Conservation (phyloP, 1,284 basidiomycete genomes). For the Ustilago trichophora region DNA sequence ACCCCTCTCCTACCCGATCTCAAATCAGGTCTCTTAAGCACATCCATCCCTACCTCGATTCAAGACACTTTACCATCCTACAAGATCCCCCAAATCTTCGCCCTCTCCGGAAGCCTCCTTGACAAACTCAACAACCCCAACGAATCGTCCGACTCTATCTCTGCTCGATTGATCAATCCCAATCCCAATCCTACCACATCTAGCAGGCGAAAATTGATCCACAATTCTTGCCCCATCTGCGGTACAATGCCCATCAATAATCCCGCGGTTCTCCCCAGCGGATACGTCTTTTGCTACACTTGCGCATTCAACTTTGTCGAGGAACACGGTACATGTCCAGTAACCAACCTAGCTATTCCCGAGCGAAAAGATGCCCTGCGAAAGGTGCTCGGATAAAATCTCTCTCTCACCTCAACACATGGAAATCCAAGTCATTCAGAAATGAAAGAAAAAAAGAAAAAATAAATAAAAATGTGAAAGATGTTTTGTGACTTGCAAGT, state of each 20-base stretch:
- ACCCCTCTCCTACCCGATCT: slow-evolving; percentile 16
- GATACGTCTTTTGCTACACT: slow-evolving; percentile 95
- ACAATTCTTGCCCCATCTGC: slow-evolving; percentile 89
- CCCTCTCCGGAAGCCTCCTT: slow-evolving; percentile 20
- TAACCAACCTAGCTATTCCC: slow-evolving; percentile 79
- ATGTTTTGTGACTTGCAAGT: no score
- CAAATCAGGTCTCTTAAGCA: neutral
- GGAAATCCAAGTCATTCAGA: no score
- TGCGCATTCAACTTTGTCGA: slow-evolving; percentile 87
- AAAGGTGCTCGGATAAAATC: slow-evolving; percentile 77
- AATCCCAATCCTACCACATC: slow-evolving; percentile 41
- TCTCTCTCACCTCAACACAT: no score
- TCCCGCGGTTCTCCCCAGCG: slow-evolving; percentile 87
- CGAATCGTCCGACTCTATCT: no score
- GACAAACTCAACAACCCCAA: slow-evolving; percentile 8
- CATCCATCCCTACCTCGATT: neutral
- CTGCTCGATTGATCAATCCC: neutral
- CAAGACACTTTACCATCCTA: slow-evolving; percentile 6
- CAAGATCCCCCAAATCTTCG: slow-evolving; percentile 23
- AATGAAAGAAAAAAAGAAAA: no score
- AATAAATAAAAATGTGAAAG: no score
- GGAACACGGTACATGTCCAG: slow-evolving; percentile 81
- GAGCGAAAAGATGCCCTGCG: slow-evolving; percentile 78
- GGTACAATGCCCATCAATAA: slow-evolving; percentile 77
- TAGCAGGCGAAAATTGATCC: slow-evolving; percentile 57